These are phyloP conservation scores for Sporothrix inflata DNA, from an alignment of 2,329 filamentous ascomycete species.

Conservation along the genomic window DNA sequence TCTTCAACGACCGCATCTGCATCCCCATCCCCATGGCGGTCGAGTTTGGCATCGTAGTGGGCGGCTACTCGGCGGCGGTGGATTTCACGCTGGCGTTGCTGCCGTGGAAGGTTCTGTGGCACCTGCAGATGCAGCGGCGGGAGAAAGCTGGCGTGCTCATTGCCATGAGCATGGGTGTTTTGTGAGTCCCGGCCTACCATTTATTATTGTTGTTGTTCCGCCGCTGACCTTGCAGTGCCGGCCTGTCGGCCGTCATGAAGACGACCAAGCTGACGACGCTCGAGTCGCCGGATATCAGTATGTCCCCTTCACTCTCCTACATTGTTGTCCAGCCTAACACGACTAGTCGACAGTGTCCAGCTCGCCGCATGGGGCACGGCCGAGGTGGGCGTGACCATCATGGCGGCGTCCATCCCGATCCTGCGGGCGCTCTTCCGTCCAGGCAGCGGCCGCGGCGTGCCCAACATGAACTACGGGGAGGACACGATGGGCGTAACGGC, in stretches of 20 bases:
- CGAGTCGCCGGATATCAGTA: conserved; percentile 28
- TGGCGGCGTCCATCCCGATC: conserved; percentile 42
- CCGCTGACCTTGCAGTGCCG: conserved; percentile 20
- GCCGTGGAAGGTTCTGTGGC: conserved; percentile 40
- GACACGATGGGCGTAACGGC: background rate
- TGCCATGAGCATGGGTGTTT: conserved; percentile 42
- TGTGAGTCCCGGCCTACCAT: conserved; percentile 36
- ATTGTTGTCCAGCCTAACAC: background rate
- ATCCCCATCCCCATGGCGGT: conserved; percentile 32
- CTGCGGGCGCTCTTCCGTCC: conserved; percentile 38
- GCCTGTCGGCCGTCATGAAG: conserved; percentile 26
- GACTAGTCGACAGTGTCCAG: conserved; percentile 31
- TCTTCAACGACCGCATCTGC: conserved; percentile 34
- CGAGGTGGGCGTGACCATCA: conserved; percentile 43
- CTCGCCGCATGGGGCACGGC: conserved; percentile 39
- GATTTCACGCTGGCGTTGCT: conserved; percentile 39
- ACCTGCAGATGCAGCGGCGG: conserved; percentile 39
- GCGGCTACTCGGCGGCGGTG: conserved; percentile 37
- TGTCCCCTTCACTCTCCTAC: background rate
- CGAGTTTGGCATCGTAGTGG: conserved; percentile 35
- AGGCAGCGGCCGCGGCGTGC: background rate
- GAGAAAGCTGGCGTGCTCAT: conserved; percentile 40
- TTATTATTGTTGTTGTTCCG: background rate
- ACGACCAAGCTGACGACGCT: conserved; percentile 25
- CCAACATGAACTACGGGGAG: background rate